These are phyloP conservation scores for Phoenix roebelenii DNA, from an alignment of 176 grass and related monocot genomes.

Conservation along the genomic window DNA sequence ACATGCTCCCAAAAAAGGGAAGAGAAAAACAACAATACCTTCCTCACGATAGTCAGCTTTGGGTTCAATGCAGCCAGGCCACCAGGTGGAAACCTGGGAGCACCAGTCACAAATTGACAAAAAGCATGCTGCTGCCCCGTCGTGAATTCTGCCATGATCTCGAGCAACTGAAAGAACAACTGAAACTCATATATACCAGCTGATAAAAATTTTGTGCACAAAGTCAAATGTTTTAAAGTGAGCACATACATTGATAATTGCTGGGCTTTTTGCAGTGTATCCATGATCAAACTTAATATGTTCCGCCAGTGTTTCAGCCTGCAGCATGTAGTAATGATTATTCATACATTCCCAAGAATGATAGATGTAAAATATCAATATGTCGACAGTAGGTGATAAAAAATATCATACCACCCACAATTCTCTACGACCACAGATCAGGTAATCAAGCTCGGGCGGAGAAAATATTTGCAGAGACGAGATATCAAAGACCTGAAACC, in stretches of 20 bases:
- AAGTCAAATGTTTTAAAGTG: too few relatives aligned
- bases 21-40: conserved; percentile 27
- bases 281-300: conserved; percentile 98
- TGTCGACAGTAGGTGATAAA: neutral
- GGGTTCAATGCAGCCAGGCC: conserved; percentile 73
- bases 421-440: conserved; percentile 71
- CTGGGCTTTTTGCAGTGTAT: conserved; percentile 79
- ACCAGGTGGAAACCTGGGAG: conserved; percentile 84
- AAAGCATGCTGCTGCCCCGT: conserved; percentile 77
- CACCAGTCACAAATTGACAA: conserved; percentile 86
- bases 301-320: conserved; percentile 68
- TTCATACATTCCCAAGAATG: too few relatives aligned
- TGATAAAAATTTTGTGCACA: too few relatives aligned
- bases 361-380: too few relatives aligned
- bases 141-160: conserved; percentile 84
- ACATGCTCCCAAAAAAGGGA: too few relatives aligned
- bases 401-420: conserved; percentile 59
- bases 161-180: conserved; percentile 45
- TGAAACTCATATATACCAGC: conserved; percentile 12
- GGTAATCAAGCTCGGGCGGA: conserved; percentile 71
- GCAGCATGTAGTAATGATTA: conserved; percentile 16
- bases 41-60: conserved; percentile 82
- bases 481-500: conserved; percentile 69
- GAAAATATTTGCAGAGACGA: conserved; percentile 75
- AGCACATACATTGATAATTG: conserved; percentile 62